Evolutionary conservation across 129 eudicot genomes (phyloP), one percentile per base, ranked within the genome.

Genomic region (Logfia minima): DNA sequence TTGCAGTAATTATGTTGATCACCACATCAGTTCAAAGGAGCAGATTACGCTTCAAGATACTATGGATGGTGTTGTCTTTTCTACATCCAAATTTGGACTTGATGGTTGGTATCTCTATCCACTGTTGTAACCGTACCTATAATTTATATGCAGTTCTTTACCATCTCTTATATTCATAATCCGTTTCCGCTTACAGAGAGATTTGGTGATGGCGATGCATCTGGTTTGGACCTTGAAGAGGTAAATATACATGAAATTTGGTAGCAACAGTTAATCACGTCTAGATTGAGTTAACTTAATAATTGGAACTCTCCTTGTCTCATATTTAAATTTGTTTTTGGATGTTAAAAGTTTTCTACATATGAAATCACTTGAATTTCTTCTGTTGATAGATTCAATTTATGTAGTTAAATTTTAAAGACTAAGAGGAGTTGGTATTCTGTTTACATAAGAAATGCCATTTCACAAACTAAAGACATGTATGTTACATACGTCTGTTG

Each of bases 41-140:
- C 97, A 95, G 75, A 95, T 95, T 79, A 95, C 99, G 8, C 92
- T 95, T 55, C 99, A 95, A 79, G 99, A 95, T 79, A 86, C 92
- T 24, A 91, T 95, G 99, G 97, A 95, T 19, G 96, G 96, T 34
- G 95, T 95, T 78, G 87, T 84, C 85, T 91, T 83, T 70, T 80
- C 99, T 56, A 91, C 99, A 37, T 89, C 99, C 55, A 89, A 92
- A 83, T 95, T 95, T 89, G 99, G 99, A 59, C 76, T 88, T 68
- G 97, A 95, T 81, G 99, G 99, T 95, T 66, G 80, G 92, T 88
- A 59, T 69, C 56, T n/a, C 3, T 41, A 9, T 55, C 8, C 39
- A 26, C 26, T 37, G 5, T 14, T 48, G 29, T 34, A 21, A 72
- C 26, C 3, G 66, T 45, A 23, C 51, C 6, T 32, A 66, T 60